These are phyloP conservation scores for Parachaetomium inaequale DNA, from an alignment of 495 filamentous ascomycete genomes.

Conservation along the genomic window DNA sequence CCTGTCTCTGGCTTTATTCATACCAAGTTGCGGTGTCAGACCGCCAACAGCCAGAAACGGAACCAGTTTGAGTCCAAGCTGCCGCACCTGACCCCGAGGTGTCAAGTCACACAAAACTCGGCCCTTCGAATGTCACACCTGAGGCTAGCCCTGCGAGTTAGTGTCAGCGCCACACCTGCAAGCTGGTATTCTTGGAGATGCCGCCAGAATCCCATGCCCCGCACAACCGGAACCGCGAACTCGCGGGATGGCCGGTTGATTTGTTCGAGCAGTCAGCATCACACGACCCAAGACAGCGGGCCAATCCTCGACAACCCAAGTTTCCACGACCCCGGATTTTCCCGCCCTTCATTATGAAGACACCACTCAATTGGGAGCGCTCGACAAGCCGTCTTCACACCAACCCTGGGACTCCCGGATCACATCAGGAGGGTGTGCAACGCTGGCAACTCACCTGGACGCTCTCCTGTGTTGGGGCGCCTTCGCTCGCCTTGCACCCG, in stretches of 20 bases:
- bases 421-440: no score
- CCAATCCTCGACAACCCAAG: background rate
- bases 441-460: no score
- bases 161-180: conserved; percentile 1
- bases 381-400: background rate
- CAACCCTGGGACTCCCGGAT: background rate
- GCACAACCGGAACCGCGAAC: background rate
- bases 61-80: background rate
- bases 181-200: background rate
- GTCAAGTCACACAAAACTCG: conserved; percentile 7
- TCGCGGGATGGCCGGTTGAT: background rate
- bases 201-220: background rate
- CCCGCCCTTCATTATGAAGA: background rate
- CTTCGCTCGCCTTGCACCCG: no score
- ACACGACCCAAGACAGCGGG: background rate
- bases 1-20: background rate
- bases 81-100: conserved; percentile 6
- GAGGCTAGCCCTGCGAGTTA: conserved; percentile 4
- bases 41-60: conserved; percentile 2
- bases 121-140: background rate
- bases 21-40: conserved; percentile 10
- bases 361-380: no score
- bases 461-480: no score
- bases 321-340: background rate
- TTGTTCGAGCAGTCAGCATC: background rate